Evolutionary conservation across 805 yeast species (phyloP), one percentile per base, ranked within the genome.

Genomic region (Pachysolen tannophilus): DNA sequence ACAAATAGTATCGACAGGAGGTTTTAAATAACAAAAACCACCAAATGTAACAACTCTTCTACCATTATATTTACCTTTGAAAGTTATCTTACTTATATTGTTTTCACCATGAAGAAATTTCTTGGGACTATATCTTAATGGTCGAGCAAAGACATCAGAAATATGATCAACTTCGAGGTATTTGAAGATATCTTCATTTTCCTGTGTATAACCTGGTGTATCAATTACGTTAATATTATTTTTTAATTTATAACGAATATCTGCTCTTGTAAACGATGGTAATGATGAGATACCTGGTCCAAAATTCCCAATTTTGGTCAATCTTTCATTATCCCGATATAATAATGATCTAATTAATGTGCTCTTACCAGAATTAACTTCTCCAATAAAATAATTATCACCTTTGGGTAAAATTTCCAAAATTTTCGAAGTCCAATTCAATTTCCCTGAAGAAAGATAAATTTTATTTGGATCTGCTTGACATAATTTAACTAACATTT

Each of bases 211-310:
- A 0, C 77, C 77, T 0, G 76, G 76, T 1, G 69, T 68, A 44
- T 72, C 78, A 33, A 56, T 50, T 3, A 69, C 43, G 9, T 29
- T 38, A 1, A 38, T 15, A 1, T 53, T 46, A 17, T 49, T 50
- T 5, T 36, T 45, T 13, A 69, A 52, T 6, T 53, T 47, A 43
- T 56, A 72, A 4, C 55, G 58, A 37, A 72, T 65, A 10, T 65
- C 46, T 3, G 62, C 67, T 47, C 84, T 65, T 0, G 95, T 86
- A 51, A 78, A 73, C 19, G 86, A 86, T 0, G 95, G 95, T 30
- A 80, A 55, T 35, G 61, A 53, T 26, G 75, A 64, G 6, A 61
- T 49, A 1, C 75, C 67, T 0, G 77, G 76, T 2, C 73, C 73
- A 26, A 44, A 49, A 4, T 48, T 30, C 9, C 44, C 46, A 15